Evolutionary conservation across 805 yeast species (phyloP), one percentile per base, ranked within the genome.

Genomic region (Candida suzukii): DNA sequence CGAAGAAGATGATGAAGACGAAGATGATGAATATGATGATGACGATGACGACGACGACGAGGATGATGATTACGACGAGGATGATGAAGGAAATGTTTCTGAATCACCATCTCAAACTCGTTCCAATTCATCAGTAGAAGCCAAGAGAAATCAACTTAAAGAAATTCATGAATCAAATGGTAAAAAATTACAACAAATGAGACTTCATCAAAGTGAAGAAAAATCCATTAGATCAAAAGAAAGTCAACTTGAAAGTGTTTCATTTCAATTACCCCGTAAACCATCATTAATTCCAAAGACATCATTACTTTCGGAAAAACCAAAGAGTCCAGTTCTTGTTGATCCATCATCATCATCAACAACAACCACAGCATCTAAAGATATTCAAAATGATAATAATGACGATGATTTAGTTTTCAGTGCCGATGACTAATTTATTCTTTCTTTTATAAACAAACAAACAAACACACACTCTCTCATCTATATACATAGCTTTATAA

Each of bases 291-390:
- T 12, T 13, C 6, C 30, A 30, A 30, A n/a, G 6, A 30, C 20
- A 17, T 7, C 8, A 17, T 9, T 12, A 30, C 5, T 17, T 6
- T n/a, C 10, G n/a, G n/a, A n/a, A n/a, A 12, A 17, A 30, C 6
- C 7, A 30, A 30, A 8, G 38, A 13, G n/a, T 36, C 26, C 11
- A 58, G 48, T 10, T 24, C 25, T 8, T 24, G 25, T 8, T 24
- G 10, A 24, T 8, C 7, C 7, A 24, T 24, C 25, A n/a, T n/a
- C n/a, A 48, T 79, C 80, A 7, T 63, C 52, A 1, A 61, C 53
- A 10, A 87, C 51, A 54, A 84, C 86, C 48, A 96, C 96, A 88
- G 59, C 86, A 95, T 96, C 96, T 88, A 53, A 88, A 85, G 30
- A 69, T 58, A 38, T 67, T 70, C 2, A 88, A 80, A 43, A 95